A percentile compares a stretch with the other conserved stretches of the same genome.
phyloP scores from a whole-genome alignment of 768 basidiomycete genomes.

The Scleroderma bovista region DNA sequence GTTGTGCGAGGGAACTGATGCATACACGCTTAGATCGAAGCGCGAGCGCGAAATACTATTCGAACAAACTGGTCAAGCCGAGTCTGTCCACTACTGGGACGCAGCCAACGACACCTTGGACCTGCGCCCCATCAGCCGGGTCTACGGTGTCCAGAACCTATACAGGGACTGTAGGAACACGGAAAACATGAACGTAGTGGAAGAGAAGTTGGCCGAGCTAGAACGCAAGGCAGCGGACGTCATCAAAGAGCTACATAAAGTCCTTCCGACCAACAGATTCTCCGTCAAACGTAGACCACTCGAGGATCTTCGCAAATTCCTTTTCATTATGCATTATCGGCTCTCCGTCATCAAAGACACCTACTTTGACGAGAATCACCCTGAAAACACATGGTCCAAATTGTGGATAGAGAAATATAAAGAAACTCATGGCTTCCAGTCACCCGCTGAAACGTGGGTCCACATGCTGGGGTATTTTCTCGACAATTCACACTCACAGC shows the following conservation, averaged over 20 bases:
- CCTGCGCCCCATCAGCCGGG: conserved; percentile 5
- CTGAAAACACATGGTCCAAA: conserved; percentile 13
- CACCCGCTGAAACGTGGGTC: conserved; percentile 26
- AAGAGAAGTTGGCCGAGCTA: conserved; percentile 22
- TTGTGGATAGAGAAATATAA: conserved; percentile 23
- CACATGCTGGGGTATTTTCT: conserved; percentile 29
- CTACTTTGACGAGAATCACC: conserved; percentile 26
- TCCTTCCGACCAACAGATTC: conserved; percentile 2
- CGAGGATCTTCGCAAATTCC: conserved; percentile 30
- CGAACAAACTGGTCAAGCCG: no score
- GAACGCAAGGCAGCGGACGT: conserved; percentile 23
- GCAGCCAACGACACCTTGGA: conserved; percentile 6
- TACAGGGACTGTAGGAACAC: conserved; percentile 21
- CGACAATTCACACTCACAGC: conserved; percentile 21
- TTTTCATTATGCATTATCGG: conserved; percentile 34
- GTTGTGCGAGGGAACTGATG: neutral
- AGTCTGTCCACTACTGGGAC: conserved; percentile 7
- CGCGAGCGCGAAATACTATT: no score
- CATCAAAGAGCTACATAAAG: conserved; percentile 13
- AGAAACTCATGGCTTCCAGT: conserved; percentile 12
- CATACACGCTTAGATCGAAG: conserved; percentile 1
- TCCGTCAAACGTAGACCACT: conserved; percentile 24
- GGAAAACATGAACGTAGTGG: conserved; percentile 22
- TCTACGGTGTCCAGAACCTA: conserved; percentile 15
- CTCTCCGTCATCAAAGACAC: conserved; percentile 10